Evolutionary conservation across 2,329 filamentous ascomycete genomes (phyloP).

Genomic region (Colletotrichum costaricense): DNA sequence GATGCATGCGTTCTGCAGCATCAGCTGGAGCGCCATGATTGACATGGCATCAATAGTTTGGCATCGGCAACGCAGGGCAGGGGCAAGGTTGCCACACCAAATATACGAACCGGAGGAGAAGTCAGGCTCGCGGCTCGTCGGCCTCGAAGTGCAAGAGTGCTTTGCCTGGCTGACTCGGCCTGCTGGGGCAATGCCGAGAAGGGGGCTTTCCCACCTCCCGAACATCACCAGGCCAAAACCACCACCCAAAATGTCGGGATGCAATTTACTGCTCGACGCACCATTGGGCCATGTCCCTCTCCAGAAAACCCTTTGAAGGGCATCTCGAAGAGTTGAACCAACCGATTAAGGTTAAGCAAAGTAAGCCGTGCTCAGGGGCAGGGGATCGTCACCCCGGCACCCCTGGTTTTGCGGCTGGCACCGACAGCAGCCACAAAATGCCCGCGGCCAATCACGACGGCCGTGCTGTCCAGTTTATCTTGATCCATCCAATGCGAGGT

Average conservation of each 20-base stretch:
- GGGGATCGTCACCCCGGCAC: not conserved
- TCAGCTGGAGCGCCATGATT: constrained; percentile 17
- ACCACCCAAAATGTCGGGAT: not conserved
- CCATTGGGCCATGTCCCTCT: not conserved
- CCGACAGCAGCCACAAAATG: constrained; percentile 11
- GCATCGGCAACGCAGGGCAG: not conserved
- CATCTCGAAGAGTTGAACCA: not conserved
- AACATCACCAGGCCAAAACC: not conserved
- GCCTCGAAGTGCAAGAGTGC: not conserved
- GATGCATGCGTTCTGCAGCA: not conserved
- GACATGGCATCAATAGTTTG: constrained; percentile 18
- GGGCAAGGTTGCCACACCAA: not conserved
- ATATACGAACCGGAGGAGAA: not conserved
- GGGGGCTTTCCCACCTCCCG: not conserved
- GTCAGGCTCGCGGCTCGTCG: not conserved
- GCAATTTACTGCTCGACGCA: not conserved
- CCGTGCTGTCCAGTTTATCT: not conserved
- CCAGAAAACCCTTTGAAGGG: not conserved
- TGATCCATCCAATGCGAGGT: constrained; percentile 7
- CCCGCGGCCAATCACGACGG: constrained; percentile 4
- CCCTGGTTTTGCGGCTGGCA: constrained; percentile 29
- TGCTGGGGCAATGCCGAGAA: not conserved
- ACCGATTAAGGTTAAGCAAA: constrained; percentile 10
- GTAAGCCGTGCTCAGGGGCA: constrained; percentile 31
- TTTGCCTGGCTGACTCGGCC: not conserved